Conservation (phyloP, 495 filamentous ascomycete genomes). For the Podospora pseudoanserina region DNA sequence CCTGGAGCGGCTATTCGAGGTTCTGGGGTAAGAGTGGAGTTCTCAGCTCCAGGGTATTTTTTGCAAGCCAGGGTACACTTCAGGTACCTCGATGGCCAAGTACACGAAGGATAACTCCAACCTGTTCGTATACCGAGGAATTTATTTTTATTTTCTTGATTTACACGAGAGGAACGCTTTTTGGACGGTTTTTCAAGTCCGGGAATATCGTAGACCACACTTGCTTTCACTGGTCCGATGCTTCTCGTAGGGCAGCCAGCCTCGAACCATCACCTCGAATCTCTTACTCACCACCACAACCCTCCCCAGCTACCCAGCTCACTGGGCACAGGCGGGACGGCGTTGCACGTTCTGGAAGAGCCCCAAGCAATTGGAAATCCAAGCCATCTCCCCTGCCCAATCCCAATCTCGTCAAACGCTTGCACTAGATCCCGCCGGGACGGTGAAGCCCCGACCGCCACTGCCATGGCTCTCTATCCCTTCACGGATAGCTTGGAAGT, state of each 20-base stretch:
- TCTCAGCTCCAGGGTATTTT: not conserved
- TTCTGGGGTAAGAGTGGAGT: constrained; percentile 19
- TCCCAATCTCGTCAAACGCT: not conserved
- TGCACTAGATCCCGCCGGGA: constrained; percentile 4
- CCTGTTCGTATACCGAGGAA: constrained; percentile 2
- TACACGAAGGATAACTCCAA: not conserved
- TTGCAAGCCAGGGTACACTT: not conserved
- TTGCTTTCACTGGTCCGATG: not conserved
- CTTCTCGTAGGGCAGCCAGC: not conserved
- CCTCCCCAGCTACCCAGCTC: not conserved
- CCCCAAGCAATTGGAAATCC: not conserved
- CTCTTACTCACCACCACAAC: not conserved
- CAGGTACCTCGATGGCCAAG: not conserved
- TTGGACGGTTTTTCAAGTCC: not conserved
- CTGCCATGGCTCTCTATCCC: not conserved
- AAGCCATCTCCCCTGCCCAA: constrained; percentile 3
- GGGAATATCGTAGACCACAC: not conserved
- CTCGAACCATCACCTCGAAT: not conserved
- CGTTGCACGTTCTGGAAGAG: constrained; percentile 6
- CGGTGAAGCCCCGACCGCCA: constrained; percentile 11
- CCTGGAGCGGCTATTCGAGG: constrained; percentile 36
- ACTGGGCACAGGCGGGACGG: not conserved
- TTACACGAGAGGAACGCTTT: not conserved
- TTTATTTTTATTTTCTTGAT: not conserved
- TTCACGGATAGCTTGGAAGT: not conserved